Conservation (phyloP, 2,329 filamentous ascomycete genomes). For the Geosmithia flava region DNA sequence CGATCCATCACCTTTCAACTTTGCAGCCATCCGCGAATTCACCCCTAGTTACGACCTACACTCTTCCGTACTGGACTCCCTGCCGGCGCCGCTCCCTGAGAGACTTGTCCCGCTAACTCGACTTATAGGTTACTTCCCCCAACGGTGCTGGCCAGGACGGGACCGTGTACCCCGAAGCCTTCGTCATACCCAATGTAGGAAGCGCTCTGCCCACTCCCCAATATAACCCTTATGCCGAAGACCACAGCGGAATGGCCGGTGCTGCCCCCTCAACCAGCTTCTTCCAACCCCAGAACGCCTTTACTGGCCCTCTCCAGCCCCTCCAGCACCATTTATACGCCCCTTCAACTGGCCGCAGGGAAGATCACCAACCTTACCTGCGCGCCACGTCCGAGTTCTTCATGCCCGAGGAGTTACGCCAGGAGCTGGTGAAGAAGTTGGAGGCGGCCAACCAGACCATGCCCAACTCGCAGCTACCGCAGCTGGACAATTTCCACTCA, state of each 20-base stretch:
- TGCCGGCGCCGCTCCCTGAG: not conserved
- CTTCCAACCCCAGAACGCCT: conserved; percentile 47
- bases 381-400: conserved; percentile 85
- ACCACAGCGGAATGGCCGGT: conserved; percentile 44
- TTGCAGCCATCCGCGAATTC: conserved; percentile 45
- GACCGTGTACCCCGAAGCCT: conserved; percentile 44
- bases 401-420: conserved; percentile 71
- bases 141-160: conserved; percentile 37
- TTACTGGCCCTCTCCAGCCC: conserved; percentile 44
- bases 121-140: conserved; percentile 17
- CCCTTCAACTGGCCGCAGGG: conserved; percentile 69
- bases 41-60: conserved; percentile 44
- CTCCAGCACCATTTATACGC: conserved; percentile 90
- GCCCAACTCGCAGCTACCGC: conserved; percentile 62
- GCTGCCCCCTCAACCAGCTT: conserved; percentile 42
- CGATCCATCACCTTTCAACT: conserved; percentile 37
- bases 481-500: conserved; percentile 82
- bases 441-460: conserved; percentile 78
- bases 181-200: conserved; percentile 43
- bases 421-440: conserved; percentile 80
- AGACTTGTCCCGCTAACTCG: not conserved
- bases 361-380: conserved; percentile 76
- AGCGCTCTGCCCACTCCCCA: conserved; percentile 38
- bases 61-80: conserved; percentile 22
- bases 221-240: conserved; percentile 69